phyloP scores from a whole-genome alignment of 352 stramenopile genomes.

The Phytophthora sojae region DNA sequence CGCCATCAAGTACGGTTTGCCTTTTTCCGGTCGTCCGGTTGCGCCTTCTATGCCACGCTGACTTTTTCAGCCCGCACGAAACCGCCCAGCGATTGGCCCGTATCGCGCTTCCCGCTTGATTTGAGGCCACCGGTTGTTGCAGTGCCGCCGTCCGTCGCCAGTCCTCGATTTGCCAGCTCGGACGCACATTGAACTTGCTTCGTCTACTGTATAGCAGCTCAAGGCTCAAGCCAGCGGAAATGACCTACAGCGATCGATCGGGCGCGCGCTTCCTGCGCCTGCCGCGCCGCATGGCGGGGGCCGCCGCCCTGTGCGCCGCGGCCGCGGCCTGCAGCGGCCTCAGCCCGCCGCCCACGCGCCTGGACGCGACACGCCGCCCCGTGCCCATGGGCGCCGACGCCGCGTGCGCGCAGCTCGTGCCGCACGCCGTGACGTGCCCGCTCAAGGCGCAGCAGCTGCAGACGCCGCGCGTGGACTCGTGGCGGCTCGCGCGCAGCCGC shows the following conservation, averaged over 20 bases:
- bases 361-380: conserved; percentile 17
- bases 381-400: conserved; percentile 17
- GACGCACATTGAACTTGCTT: no score
- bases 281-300: conserved; percentile 31
- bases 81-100: conserved; percentile 5
- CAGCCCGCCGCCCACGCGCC: conserved; percentile 13
- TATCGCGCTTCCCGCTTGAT: background rate
- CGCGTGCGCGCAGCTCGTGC: conserved; percentile 17
- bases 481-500: conserved; percentile 24
- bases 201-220: no score
- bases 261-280: conserved; percentile 26
- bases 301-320: conserved; percentile 28
- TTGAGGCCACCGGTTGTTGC: background rate
- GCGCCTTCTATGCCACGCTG: conserved; percentile 1
- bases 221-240: background rate
- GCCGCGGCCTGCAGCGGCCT: conserved; percentile 19
- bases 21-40: background rate
- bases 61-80: background rate
- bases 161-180: conserved; percentile 25
- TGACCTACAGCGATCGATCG: conserved; percentile 30
- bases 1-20: background rate
- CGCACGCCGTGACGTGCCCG: conserved; percentile 9
- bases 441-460: conserved; percentile 18
- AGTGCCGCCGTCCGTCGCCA: conserved; percentile 17
- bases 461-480: conserved; percentile 14